Base-by-base conservation (phyloP, 2,329 filamentous ascomycete species). In the Trichoderma koningiopsis region DNA sequence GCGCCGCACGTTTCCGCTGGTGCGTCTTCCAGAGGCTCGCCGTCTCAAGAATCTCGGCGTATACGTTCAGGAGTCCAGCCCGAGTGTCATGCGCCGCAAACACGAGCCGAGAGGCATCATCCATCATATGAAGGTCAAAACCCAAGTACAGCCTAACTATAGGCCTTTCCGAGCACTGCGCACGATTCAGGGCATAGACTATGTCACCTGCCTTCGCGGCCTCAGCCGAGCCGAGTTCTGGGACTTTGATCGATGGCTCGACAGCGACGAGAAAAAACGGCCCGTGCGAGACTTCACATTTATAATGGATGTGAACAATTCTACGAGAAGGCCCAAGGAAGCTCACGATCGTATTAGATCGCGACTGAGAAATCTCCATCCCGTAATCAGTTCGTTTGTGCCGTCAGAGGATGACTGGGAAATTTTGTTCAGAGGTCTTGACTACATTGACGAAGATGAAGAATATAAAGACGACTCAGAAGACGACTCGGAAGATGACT, bases 181-280 rank as follows among this genome's bases (percentile, higher is more conserved):
- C 0, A 80, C 74, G 0, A 24, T 84, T 0, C 83, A 85, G 31
- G 85, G 85, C 0, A 70, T 83, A 0, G 83, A 86, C 52, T 83
- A 80, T 31, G 52, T 86, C 3, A 74, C 78, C 14, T 75, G 78
- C 29, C 79, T 86, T 4, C 81, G 85, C 0, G 84, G 84, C 0
- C 71, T 86, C 56, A 68, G 74, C 0, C 75, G 74, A n/a, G 69
- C 85, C 0, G 75, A 78, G 0, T 81, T 85, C 64, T 82, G 80
- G 68, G 83, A 86, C 68, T 76, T 79, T 2, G 73, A 79, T 24
- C 69, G 72, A 14, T 80, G 75, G 73, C n/a, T 72, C 8, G n/a
- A 16, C 8, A 62, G 11, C 4, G 19, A 16, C 10, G 16, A 56
- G 3, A 13, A 11, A 3, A 72, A 70, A 29, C 19, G 47, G 0